Evolutionary conservation across 2,329 filamentous ascomycete species (phyloP).

Genomic region (Sporothrix mexicana): DNA sequence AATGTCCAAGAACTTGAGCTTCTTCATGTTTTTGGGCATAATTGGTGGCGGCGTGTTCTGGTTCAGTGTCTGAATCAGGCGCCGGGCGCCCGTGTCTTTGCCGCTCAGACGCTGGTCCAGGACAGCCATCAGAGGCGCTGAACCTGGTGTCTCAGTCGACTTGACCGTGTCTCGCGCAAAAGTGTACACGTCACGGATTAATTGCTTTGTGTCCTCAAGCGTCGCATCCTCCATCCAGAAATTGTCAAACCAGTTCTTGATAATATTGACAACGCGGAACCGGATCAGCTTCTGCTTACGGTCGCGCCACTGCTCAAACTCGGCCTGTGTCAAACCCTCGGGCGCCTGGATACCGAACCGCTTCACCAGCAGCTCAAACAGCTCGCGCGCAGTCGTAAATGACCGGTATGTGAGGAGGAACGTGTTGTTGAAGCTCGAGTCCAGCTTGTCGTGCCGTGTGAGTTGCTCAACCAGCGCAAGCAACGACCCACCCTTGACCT

Average conservation of each 20-base stretch:
- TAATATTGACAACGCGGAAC: slow-evolving; percentile 94
- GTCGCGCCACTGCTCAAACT: slow-evolving; percentile 88
- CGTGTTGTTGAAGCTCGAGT: slow-evolving; percentile 95
- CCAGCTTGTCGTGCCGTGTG: slow-evolving; percentile 92
- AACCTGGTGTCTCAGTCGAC: slow-evolving; percentile 90
- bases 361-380: slow-evolving; percentile 91
- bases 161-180: slow-evolving; percentile 94
- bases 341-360: slow-evolving; percentile 93
- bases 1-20: slow-evolving; percentile 97
- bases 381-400: slow-evolving; percentile 86
- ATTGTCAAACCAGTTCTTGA: slow-evolving; percentile 98
- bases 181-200: slow-evolving; percentile 86
- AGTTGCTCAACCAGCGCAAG: slow-evolving; percentile 91
- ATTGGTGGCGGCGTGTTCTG: slow-evolving; percentile 85
- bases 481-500: slow-evolving; percentile 87
- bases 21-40: slow-evolving; percentile 99
- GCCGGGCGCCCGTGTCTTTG: slow-evolving; percentile 83
- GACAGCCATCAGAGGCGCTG: slow-evolving; percentile 80
- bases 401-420: slow-evolving; percentile 97
- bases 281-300: slow-evolving; percentile 95
- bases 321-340: slow-evolving; percentile 72
- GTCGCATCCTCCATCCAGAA: slow-evolving; percentile 98
- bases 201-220: slow-evolving; percentile 74
- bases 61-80: slow-evolving; percentile 84
- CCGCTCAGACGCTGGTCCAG: slow-evolving; percentile 88